Conservation (phyloP, 192 early-diverging fungal genomes). For the Coemansia reversa region DNA sequence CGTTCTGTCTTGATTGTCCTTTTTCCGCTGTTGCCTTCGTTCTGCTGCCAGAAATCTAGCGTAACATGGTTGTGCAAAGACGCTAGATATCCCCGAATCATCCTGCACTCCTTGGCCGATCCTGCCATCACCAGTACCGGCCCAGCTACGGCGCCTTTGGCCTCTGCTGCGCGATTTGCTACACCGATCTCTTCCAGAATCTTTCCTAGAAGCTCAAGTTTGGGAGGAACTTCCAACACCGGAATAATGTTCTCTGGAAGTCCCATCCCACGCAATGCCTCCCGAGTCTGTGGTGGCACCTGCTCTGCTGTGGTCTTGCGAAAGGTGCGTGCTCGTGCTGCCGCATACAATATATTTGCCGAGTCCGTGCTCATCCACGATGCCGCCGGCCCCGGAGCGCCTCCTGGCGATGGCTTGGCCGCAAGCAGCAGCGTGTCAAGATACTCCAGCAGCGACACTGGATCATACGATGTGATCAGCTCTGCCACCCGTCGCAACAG, state of each 20-base stretch:
- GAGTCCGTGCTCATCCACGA: constrained; percentile 84
- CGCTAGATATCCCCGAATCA: constrained; percentile 21
- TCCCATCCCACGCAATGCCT: constrained; percentile 42
- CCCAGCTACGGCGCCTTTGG: not conserved
- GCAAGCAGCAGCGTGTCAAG: constrained; percentile 79
- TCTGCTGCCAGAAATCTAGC: constrained; percentile 6
- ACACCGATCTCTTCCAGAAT: constrained; percentile 74
- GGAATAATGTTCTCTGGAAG: constrained; percentile 70
- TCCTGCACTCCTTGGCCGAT: constrained; percentile 26
- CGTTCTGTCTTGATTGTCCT: not conserved
- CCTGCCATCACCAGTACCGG: constrained; percentile 37
- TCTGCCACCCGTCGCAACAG: constrained; percentile 68
- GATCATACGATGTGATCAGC: constrained; percentile 84
- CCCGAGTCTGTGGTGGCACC: constrained; percentile 2
- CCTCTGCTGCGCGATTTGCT: constrained; percentile 8
- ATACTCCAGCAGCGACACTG: constrained; percentile 82
- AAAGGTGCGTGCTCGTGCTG: constrained; percentile 60
- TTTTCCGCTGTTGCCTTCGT: not conserved
- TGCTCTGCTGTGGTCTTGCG: constrained; percentile 1
- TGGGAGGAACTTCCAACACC: constrained; percentile 88
- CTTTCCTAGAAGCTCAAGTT: constrained; percentile 74
- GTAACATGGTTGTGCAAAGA: constrained; percentile 7
- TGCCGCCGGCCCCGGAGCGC: constrained; percentile 47
- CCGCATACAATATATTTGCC: constrained; percentile 74
- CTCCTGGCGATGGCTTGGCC: constrained; percentile 45